Conservation (phyloP, 768 basidiomycete genomes). For the Galerina marginata region DNA sequence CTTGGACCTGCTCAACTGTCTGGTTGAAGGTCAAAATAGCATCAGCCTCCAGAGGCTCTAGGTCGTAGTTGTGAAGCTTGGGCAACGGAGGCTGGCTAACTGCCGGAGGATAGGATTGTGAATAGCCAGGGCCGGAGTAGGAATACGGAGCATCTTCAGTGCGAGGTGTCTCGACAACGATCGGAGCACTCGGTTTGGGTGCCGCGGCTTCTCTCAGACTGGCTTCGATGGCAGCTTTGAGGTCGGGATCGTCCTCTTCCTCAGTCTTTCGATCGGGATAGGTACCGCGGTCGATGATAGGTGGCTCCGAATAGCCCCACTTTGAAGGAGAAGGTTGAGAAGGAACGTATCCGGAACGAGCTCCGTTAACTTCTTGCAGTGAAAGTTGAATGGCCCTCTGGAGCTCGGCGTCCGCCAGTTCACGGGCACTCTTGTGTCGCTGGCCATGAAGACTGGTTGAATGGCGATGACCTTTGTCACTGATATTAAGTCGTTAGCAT, state of each 20-base stretch:
- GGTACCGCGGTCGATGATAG: slow-evolving; percentile 62
- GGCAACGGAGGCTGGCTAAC: slow-evolving; percentile 49
- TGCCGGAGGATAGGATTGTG: slow-evolving; percentile 51
- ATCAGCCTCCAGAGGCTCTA: slow-evolving; percentile 82
- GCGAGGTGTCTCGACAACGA: slow-evolving; percentile 57
- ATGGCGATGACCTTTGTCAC: slow-evolving; percentile 57
- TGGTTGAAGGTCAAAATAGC: slow-evolving; percentile 91
- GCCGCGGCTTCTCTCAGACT: slow-evolving; percentile 86
- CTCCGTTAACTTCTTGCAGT: slow-evolving; percentile 72
- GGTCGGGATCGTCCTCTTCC: slow-evolving; percentile 90
- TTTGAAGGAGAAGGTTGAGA: slow-evolving; percentile 57
- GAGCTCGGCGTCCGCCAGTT: slow-evolving; percentile 83
- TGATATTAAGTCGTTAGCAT: slow-evolving; percentile 19
- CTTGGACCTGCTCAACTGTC: slow-evolving; percentile 83
- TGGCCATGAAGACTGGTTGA: slow-evolving; percentile 58
- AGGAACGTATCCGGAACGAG: slow-evolving; percentile 72
- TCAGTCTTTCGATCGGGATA: slow-evolving; percentile 40
- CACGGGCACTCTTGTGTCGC: slow-evolving; percentile 61
- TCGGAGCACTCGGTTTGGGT: slow-evolving; percentile 80
- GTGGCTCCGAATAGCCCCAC: slow-evolving; percentile 74
- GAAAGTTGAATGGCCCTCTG: slow-evolving; percentile 94
- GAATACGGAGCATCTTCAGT: slow-evolving; percentile 45
- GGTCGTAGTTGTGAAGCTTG: slow-evolving; percentile 76
- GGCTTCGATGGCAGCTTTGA: slow-evolving; percentile 94
- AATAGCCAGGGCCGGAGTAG: slow-evolving; percentile 42